Conservation (phyloP, 169 alveolate species). For the Toxoplasma gondii region DNA sequence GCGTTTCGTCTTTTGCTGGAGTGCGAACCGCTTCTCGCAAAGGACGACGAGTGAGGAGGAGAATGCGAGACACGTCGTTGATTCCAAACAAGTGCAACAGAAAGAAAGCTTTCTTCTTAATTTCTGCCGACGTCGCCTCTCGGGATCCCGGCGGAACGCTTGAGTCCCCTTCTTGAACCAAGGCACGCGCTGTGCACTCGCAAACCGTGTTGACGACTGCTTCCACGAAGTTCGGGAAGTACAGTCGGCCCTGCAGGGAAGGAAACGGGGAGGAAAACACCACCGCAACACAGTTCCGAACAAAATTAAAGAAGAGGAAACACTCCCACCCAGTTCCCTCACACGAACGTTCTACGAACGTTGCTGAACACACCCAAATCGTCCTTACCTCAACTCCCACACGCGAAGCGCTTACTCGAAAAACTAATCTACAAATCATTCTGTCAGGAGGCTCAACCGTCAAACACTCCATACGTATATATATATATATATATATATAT, state of each 20-base stretch:
- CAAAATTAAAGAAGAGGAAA: background rate
- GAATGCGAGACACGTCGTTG: background rate
- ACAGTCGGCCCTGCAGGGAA: slow-evolving; percentile 35
- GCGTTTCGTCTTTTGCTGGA: no score
- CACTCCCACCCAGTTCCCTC: no score
- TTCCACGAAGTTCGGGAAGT: slow-evolving; percentile 34
- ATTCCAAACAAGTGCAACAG: slow-evolving; percentile 37
- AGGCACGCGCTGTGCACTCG: slow-evolving; percentile 15
- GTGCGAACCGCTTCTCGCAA: background rate
- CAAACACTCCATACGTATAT: background rate
- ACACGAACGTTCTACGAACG: no score
- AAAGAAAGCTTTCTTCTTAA: slow-evolving; percentile 15
- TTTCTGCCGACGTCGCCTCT: slow-evolving; percentile 13
- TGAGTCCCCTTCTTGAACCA: background rate
- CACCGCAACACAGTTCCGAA: no score
- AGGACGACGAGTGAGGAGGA: slow-evolving; percentile 17
- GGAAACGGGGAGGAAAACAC: background rate
- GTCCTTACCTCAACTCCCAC: no score
- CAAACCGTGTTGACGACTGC: slow-evolving; percentile 31
- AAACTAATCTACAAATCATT: no score
- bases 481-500: background rate
- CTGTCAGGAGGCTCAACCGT: no score
- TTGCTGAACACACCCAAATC: no score
- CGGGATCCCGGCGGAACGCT: background rate
- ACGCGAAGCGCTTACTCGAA: no score